phyloP scores from a whole-genome alignment of 2,329 filamentous ascomycete species.

The Exophiala phaeomuriformis region DNA sequence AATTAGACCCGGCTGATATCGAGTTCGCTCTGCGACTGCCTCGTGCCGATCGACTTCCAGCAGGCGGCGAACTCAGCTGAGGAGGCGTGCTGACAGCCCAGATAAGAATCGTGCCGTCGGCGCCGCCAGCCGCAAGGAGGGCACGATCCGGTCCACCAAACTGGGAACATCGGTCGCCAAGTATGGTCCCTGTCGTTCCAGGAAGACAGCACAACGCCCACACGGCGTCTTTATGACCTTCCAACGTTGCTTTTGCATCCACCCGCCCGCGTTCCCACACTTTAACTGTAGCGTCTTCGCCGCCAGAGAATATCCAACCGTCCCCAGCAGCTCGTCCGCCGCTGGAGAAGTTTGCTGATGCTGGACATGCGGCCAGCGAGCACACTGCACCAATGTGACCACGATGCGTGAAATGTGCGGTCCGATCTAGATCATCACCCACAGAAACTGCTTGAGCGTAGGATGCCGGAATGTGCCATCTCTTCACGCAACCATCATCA shows the following conservation, averaged over 20 bases:
- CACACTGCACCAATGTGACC: slow-evolving; percentile 89
- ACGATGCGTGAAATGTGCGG: slow-evolving; percentile 88
- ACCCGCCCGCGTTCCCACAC: slow-evolving; percentile 94
- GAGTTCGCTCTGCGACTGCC: slow-evolving; percentile 82
- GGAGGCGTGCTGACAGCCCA: slow-evolving; percentile 93
- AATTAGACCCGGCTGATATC: slow-evolving; percentile 88
- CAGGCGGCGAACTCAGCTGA: slow-evolving; percentile 72
- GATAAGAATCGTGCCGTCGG: slow-evolving; percentile 83
- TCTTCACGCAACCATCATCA: slow-evolving; percentile 91
- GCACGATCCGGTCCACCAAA: slow-evolving; percentile 80
- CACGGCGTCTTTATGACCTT: slow-evolving; percentile 90
- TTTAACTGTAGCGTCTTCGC: slow-evolving; percentile 83
- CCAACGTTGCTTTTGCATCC: slow-evolving; percentile 87
- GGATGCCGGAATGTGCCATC: slow-evolving; percentile 85
- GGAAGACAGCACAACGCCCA: slow-evolving; percentile 94
- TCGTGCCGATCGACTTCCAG: slow-evolving; percentile 58
- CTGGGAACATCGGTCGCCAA: slow-evolving; percentile 62
- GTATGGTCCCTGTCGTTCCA: slow-evolving; percentile 69
- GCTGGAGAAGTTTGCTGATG: slow-evolving; percentile 79
- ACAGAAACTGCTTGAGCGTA: slow-evolving; percentile 48
- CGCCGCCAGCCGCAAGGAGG: slow-evolving; percentile 80
- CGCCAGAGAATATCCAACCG: slow-evolving; percentile 97
- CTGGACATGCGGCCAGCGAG: slow-evolving; percentile 76
- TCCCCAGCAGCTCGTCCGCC: slow-evolving; percentile 82
- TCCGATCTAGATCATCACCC: slow-evolving; percentile 77